A percentile compares a stretch with the other conserved stretches of the same genome.
Evolutionary conservation across 2,329 filamentous ascomycete genomes (phyloP).

Genomic region (Calycina herbarum): DNA sequence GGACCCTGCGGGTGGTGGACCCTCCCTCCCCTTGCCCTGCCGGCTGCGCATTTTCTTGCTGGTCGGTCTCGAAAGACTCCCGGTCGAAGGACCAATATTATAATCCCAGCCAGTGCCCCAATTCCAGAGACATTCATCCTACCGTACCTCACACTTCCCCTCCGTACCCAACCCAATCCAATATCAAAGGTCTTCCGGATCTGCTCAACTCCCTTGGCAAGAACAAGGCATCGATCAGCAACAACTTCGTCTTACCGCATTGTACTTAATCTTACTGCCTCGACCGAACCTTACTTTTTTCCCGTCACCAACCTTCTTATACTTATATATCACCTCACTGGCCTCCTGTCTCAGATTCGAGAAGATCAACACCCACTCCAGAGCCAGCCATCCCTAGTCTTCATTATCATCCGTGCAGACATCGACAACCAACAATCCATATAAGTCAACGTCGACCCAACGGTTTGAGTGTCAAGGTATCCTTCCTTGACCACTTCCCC

Average conservation of each 20-base stretch:
- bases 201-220: constrained; percentile 17
- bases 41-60: constrained; percentile 15
- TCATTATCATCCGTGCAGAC: constrained; percentile 18
- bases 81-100: constrained; percentile 20
- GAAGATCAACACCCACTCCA: constrained; percentile 21
- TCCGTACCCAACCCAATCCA: constrained; percentile 15
- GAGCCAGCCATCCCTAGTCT: constrained; percentile 15
- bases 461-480: constrained; percentile 10
- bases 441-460: constrained; percentile 6
- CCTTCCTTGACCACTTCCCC: constrained; percentile 11
- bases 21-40: constrained; percentile 11
- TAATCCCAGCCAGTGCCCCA: constrained; percentile 24
- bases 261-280: constrained; percentile 33
- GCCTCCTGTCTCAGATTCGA: constrained; percentile 31
- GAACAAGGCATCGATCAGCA: constrained; percentile 28
- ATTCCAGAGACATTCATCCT: constrained; percentile 12
- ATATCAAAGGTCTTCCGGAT: constrained; percentile 15
- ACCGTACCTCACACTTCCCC: constrained; percentile 6
- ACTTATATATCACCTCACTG: constrained; percentile 31
- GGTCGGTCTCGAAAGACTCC: constrained; percentile 5
- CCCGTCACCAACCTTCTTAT: constrained; percentile 15
- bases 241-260: constrained; percentile 29
- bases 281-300: constrained; percentile 18
- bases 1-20: not conserved
- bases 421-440: constrained; percentile 9